Base-by-base conservation (phyloP, 192 early-diverging fungal species). In the Coemansia sp. region DNA sequence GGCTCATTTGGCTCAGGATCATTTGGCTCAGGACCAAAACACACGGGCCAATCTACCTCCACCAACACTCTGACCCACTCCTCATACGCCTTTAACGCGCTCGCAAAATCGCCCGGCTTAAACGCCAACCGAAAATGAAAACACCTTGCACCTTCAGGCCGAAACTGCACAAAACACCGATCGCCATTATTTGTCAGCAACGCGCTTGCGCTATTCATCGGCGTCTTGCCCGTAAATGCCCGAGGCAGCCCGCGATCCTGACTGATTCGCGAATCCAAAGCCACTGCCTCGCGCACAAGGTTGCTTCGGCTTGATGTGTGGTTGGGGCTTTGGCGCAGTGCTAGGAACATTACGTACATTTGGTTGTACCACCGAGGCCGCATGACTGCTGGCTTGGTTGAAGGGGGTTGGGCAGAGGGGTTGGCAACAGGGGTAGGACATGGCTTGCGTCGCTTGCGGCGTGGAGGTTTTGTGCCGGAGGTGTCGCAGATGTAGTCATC, bases 361-460 rank as follows among this genome's bases (percentile, higher is more conserved):
- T 95, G 93, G 48, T 86, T 96, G 38, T 93, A 92, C 94, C 94
- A 96, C n/a, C 93, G 78, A 17, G 93, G 93, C 59, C 75, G 68
- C 54, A 25, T 45, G 29, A 17, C 23, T 43, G 66, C 58, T 50
- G 27, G 56, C 10, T 7, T n/a, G 12, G 49, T 8, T 48, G n/a
- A 50, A 17, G 23, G 45, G n/a, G 39, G 55, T 11, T 22, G 29
- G 57, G 29, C 21, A 48, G 6, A 35, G 22, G 49, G 48, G 51
- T 48, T 37, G 16, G 31, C 8, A 22, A 11, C 25, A 37, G 31
- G 3, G 12, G 26, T 11, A 7, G 31, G 31, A 35, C 31, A 35
- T 55, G 37, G 54, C 57, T 71, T 77, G 27, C 43, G 60, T 2
- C 68, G 56, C 31, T 77, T 77, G 41, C 41, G 41, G 48, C 59